These are phyloP conservation scores for Kalanchoe fedtschenkoi DNA, from an alignment of 164 flowering plant genomes.

Conservation along the genomic window DNA sequence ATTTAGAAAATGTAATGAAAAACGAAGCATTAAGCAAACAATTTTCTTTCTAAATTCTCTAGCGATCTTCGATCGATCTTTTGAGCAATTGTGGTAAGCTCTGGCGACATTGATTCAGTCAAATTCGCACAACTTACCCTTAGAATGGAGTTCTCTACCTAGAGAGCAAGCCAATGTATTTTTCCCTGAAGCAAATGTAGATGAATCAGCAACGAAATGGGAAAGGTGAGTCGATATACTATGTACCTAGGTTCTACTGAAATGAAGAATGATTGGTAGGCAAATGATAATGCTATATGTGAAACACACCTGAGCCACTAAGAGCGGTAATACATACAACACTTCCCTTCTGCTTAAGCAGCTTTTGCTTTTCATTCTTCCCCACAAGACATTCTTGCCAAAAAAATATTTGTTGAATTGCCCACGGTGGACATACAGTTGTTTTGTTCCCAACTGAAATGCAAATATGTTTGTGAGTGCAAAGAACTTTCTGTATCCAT, in stretches of 20 bases:
- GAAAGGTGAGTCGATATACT: not conserved
- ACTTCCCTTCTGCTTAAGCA: constrained; percentile 80
- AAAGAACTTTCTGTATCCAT: too few relatives aligned
- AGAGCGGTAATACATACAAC: constrained; percentile 90
- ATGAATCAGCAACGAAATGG: not conserved
- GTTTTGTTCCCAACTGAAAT: not conserved
- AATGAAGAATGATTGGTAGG: not conserved
- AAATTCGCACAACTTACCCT: constrained; percentile 19
- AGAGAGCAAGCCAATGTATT: constrained; percentile 28
- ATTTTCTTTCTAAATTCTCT: too few relatives aligned
- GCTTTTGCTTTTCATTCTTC: constrained; percentile 48
- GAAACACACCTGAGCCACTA: constrained; percentile 81
- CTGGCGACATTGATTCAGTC: too few relatives aligned
- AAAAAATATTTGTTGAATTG: constrained; percentile 53
- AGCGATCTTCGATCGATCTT: too few relatives aligned
- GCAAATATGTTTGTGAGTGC: not conserved
- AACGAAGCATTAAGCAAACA: too few relatives aligned
- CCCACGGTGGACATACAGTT: constrained; percentile 24
- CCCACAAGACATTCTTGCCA: constrained; percentile 80
- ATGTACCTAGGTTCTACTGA: not conserved
- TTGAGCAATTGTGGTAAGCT: too few relatives aligned
- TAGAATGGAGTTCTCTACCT: constrained; percentile 13
- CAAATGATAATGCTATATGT: not conserved
- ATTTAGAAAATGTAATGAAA: too few relatives aligned
- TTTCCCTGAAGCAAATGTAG: constrained; percentile 14